Evolutionary conservation across 306 rosid genomes (phyloP).

Genomic region (Ormosia emarginata): DNA sequence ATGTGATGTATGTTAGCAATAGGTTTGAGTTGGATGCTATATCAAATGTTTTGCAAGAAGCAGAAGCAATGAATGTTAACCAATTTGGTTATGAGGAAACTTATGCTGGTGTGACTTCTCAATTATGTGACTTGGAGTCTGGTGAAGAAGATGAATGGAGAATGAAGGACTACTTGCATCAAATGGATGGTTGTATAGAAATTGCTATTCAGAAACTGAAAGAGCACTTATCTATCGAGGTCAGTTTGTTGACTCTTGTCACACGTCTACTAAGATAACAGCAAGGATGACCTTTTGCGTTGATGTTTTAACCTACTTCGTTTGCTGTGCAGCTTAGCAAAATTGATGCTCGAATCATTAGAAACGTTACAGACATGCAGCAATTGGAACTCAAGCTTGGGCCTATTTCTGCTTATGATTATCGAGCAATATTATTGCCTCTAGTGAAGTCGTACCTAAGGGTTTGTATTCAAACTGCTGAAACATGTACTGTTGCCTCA

Average conservation of each 20-base stretch:
- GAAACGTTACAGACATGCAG: constrained; percentile 73
- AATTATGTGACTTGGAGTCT: constrained; percentile 77
- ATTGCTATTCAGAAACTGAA: constrained; percentile 81
- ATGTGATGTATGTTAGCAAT: constrained; percentile 43
- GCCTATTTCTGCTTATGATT: constrained; percentile 75
- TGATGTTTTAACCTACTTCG: constrained; percentile 33
- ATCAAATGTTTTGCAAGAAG: constrained; percentile 80
- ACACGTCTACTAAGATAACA: constrained; percentile 7
- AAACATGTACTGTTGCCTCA: constrained; percentile 2
- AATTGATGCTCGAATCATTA: constrained; percentile 75
- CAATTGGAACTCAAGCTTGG: constrained; percentile 83
- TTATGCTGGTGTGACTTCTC: constrained; percentile 61
- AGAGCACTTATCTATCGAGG: constrained; percentile 84
- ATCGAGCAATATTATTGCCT: constrained; percentile 76
- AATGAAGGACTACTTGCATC: constrained; percentile 71
- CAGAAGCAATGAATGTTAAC: constrained; percentile 61
- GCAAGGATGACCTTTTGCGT: constrained; percentile 16
- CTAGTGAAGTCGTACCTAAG: constrained; percentile 79
- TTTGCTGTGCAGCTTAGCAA: constrained; percentile 76
- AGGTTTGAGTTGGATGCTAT: constrained; percentile 71
- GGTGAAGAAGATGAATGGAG: constrained; percentile 92
- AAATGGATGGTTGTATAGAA: constrained; percentile 76
- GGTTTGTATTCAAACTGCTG: constrained; percentile 58
- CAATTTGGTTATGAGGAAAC: constrained; percentile 71
- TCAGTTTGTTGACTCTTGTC: constrained; percentile 32